Base-by-base conservation (phyloP, 2,329 filamentous ascomycete species). In the Neoscytalidium dimidiatum region DNA sequence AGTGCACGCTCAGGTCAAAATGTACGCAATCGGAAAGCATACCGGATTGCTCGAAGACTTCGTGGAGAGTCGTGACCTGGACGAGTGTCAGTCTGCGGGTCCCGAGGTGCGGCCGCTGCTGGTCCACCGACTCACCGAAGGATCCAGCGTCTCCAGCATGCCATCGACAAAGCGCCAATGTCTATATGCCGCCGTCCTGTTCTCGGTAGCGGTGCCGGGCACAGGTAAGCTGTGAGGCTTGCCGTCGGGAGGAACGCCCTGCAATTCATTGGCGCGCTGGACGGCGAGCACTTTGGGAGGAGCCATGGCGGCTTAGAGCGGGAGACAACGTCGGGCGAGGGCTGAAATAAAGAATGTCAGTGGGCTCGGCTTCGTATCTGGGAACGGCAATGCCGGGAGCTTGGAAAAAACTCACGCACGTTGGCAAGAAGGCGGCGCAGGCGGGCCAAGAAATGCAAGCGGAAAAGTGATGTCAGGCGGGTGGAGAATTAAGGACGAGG, bases 151-250 rank as follows among this genome's bases (percentile, higher is more conserved):
- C 72, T 86, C 84, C 46, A 96, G 79, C 64, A 96, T 83, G 66
- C 86, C 86, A 78, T 96, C 89, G 65, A 85, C 84, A 73, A 90
- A 89, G 68, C 86, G 86, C 87, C 90, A 96, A 78, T 97, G 90
- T 67, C 95, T 88, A 80, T 98, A 98, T 68, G 96, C 80, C 52
- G 87, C 81, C 57, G 85, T 90, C 70, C 93, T 89, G 66, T 89
- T 91, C 56, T 91, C 88, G 67, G 84, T 82, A 78, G 91, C 87
- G 52, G 90, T 89, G 67, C 91, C 91, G 0, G 92, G 90, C 21
- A 99, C 72, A 13, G 92, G 82, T 14, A 97, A 82, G 51, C 90
- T 91, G 75, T 95, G 95, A 1, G 93, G 91, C 56, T 86, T 82
- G 68, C 92, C 92, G 8, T 89, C 85, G 3, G 92, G 88, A 53